Conservation (phyloP, 1,284 basidiomycete genomes). For the Schizophyllum commune region DNA sequence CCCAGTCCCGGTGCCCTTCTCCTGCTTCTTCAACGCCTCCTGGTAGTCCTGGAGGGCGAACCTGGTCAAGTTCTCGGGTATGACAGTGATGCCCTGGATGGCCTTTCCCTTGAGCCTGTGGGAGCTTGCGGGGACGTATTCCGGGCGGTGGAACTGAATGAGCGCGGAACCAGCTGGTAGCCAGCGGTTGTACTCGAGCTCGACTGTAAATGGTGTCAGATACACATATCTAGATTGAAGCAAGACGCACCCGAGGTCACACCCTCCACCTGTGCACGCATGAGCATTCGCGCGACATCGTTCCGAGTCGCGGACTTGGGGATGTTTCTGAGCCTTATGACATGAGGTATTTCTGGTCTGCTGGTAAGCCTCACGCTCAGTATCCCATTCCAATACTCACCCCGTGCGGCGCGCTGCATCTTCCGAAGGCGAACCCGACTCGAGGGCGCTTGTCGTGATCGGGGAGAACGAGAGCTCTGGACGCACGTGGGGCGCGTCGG, state of each 20-base stretch:
- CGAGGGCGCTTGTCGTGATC: conserved; percentile 1
- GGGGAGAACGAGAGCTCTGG: background rate
- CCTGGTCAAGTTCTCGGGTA: background rate
- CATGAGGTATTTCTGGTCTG: background rate
- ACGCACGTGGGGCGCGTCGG: background rate
- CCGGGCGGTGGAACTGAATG: background rate
- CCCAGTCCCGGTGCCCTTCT: background rate
- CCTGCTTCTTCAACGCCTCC: background rate
- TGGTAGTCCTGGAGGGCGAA: background rate
- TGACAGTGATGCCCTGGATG: background rate
- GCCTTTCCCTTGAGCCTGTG: background rate
- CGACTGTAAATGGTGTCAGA: background rate
- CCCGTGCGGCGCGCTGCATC: too few species aligned
- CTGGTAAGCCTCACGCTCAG: background rate
- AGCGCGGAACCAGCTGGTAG: background rate
- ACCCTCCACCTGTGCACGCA: conserved; percentile 39
- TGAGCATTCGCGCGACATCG: conserved; percentile 48
- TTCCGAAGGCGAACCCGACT: too few species aligned
- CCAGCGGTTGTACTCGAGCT: background rate
- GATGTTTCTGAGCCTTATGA: conserved; percentile 38
- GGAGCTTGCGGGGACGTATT: background rate
- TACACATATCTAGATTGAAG: background rate
- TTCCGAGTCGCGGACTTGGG: conserved; percentile 43
- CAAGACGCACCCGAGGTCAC: conserved; percentile 18
- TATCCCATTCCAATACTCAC: too few species aligned